These are phyloP conservation scores for Tetrapyrgos nigripes DNA, from an alignment of 1,284 basidiomycete genomes.

Conservation along the genomic window DNA sequence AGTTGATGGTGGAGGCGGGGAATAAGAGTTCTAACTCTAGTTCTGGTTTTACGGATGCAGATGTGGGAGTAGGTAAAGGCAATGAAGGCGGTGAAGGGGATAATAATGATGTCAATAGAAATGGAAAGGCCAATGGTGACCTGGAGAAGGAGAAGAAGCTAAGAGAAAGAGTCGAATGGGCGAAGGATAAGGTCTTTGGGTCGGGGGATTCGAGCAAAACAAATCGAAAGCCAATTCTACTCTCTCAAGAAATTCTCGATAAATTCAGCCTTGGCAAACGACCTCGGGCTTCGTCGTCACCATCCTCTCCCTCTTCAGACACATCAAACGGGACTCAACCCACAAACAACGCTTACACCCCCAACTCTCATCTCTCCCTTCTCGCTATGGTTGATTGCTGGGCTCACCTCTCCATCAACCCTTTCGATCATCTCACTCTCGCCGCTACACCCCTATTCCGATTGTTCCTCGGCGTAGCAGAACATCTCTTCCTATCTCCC, in stretches of 20 bases:
- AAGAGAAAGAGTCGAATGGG: constrained; percentile 77
- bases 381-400: constrained; percentile 99
- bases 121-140: constrained; percentile 10
- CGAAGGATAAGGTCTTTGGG: constrained; percentile 83
- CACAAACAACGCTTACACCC: constrained; percentile 31
- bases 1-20: constrained; percentile 91
- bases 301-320: constrained; percentile 23
- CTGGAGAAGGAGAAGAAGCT: constrained; percentile 59
- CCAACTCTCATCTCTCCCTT: constrained; percentile 95
- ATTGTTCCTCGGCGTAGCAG: constrained; percentile 96
- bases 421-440: constrained; percentile 91
- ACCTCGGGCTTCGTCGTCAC: constrained; percentile 21
- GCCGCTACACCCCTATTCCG: constrained; percentile 97
- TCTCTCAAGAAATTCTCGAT: constrained; percentile 89
- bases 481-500: constrained; percentile 87
- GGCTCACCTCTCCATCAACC: constrained; percentile 88
- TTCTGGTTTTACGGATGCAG: neutral
- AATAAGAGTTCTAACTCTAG: constrained; percentile 31
- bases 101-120: neutral
- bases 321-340: constrained; percentile 9
- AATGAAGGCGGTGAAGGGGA: constrained; percentile 1
- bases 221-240: constrained; percentile 73
- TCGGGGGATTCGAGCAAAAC: constrained; percentile 30
- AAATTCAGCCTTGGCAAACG: constrained; percentile 81
- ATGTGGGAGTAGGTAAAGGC: neutral